These are phyloP conservation scores for Venturia asperata DNA, from an alignment of 2,329 filamentous ascomycete genomes.

Conservation along the genomic window DNA sequence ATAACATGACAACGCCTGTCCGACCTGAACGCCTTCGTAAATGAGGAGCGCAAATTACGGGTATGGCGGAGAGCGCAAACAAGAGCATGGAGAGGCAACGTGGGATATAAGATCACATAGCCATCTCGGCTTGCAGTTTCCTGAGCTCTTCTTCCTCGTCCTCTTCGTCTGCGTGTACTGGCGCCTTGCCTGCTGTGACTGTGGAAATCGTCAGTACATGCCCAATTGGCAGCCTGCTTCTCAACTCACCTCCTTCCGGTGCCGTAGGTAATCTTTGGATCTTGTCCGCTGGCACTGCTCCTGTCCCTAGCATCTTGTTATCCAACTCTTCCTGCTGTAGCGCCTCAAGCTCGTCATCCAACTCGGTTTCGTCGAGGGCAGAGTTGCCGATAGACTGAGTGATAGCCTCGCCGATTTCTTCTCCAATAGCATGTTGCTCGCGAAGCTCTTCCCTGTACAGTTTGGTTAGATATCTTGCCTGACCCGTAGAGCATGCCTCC, in stretches of 20 bases:
- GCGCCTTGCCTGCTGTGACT: conserved; percentile 41
- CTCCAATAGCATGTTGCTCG: conserved; percentile 86
- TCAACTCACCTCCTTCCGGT: conserved; percentile 54
- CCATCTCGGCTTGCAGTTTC: conserved; percentile 95
- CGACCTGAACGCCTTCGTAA: conserved; percentile 6
- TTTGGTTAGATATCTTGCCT: conserved; percentile 6
- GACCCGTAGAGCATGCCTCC: background rate
- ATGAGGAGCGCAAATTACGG: conserved; percentile 13
- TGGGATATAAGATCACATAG: conserved; percentile 57
- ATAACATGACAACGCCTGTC: conserved; percentile 11
- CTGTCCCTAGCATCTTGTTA: conserved; percentile 86
- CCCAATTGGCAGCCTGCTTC: conserved; percentile 32
- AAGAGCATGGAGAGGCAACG: background rate
- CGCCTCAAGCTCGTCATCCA: conserved; percentile 77
- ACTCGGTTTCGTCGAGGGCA: conserved; percentile 75
- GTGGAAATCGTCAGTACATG: conserved; percentile 9
- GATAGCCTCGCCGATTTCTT: conserved; percentile 86
- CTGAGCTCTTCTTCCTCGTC: conserved; percentile 93
- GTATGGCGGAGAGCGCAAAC: conserved; percentile 5
- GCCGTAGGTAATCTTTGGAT: conserved; percentile 70
- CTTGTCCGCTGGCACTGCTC: conserved; percentile 70
- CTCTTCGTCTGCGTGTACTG: conserved; percentile 55
- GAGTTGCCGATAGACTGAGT: conserved; percentile 59
- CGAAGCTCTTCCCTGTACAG: conserved; percentile 70
- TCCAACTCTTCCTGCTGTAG: conserved; percentile 91